These are phyloP conservation scores for Castanopsis chinensis DNA, from an alignment of 306 rosid genomes.

Conservation along the genomic window DNA sequence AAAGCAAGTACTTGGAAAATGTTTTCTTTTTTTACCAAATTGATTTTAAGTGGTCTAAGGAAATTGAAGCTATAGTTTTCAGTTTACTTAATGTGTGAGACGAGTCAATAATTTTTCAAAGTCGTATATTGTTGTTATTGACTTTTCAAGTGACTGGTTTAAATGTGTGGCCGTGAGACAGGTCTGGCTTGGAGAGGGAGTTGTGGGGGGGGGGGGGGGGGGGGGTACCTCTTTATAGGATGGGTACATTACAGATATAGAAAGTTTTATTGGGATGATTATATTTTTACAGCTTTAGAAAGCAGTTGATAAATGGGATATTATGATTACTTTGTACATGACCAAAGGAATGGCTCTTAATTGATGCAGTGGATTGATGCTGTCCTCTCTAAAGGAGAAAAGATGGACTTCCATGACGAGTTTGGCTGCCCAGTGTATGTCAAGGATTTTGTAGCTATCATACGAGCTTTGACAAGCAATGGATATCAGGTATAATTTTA, in stretches of 20 bases:
- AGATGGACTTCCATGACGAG: slow-evolving; percentile 62
- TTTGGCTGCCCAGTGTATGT: slow-evolving; percentile 88
- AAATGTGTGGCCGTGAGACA: not conserved
- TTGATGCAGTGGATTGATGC: slow-evolving; percentile 81
- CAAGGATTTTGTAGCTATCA: slow-evolving; percentile 61
- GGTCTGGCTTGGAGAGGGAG: not conserved
- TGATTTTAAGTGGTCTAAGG: not conserved
- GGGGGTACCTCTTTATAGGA: not conserved
- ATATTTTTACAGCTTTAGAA: slow-evolving; percentile 3
- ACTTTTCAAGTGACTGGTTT: not conserved
- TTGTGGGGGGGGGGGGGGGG: not conserved
- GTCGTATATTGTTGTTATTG: no score
- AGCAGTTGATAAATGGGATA: slow-evolving; percentile 11
- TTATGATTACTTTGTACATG: slow-evolving; percentile 15
- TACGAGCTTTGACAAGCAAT: slow-evolving; percentile 57
- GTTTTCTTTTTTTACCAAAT: not conserved
- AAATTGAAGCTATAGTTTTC: not conserved
- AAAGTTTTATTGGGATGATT: not conserved
- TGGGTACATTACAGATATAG: not conserved
- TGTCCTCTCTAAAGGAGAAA: slow-evolving; percentile 62
- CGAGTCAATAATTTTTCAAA: not conserved
- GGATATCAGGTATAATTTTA: slow-evolving; percentile 66
- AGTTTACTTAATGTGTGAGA: not conserved
- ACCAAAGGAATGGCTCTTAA: slow-evolving; percentile 16
- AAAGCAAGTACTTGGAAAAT: not conserved